Base-by-base conservation (phyloP, 257 asterid species). In the Eustoma russellianum region DNA sequence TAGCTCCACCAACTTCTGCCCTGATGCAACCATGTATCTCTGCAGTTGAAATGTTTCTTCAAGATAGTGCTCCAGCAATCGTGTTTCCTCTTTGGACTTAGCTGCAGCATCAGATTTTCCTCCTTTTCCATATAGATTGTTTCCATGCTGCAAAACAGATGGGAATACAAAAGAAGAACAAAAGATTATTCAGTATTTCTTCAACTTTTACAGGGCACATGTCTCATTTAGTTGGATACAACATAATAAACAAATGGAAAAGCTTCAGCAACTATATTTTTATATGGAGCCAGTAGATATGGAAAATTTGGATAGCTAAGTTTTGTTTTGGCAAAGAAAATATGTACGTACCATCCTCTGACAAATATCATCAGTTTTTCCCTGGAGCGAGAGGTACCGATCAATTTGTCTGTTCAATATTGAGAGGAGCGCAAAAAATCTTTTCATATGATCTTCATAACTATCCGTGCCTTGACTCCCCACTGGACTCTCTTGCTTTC, bases 41-140 rank as follows among this genome's bases (percentile, higher is more conserved):
- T 88, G 97, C 33, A 91, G 78, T 35, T 84, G 95, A 69, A 87
- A 87, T 53, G 98, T 80, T 70, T 91, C 96, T 63, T 91, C 97
- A 14, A 91, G 95, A 73, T 78, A 84, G 17, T 66, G 79, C 78
- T 81, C 96, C 50, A 91, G 80, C 64, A 50, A 60, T 72, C 74
- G 77, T 24, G 92, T 84, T 70, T 87, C 95, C 11, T 80, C 96
- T 53, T 66, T 75, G 1, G 92, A 76, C 71, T 67, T 82, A 33
- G 83, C 79, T 18, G 67, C 59, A 43, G 52, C 62, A 38, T 38
- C 7, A 12, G 77, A 68, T 16, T 83, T 70, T 41, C 77, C 74
- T 33, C 63, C 33, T 65, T 65, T 72, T 66, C 74, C 48, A 55
- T 72, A 65, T 46, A 73, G 55, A 47, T 70, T 56, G 44, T 77